Evolutionary conservation across 768 basidiomycete species (phyloP), one percentile per base, ranked within the genome.

Genomic region (Russula earlei): DNA sequence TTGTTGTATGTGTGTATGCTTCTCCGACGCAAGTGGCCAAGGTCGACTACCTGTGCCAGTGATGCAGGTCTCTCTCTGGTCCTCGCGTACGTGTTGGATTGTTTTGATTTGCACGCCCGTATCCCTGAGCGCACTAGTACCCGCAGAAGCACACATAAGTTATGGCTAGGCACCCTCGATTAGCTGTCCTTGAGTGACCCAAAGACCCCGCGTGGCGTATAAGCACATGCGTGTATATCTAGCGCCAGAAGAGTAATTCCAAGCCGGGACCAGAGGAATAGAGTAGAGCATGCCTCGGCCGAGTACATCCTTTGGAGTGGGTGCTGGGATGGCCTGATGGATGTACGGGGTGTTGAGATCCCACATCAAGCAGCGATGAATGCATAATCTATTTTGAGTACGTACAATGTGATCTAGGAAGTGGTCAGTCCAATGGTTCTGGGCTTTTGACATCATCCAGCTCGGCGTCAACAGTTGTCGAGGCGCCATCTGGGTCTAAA

Each of bases 401-500:
- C 34, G 38, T 36, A 49, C 27, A 49, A 9, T 14, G 10, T 40
- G 15, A 29, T 53, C 41, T 58, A 43, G 33, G 17, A n/a, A 10
- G 25, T n/a, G 25, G 20, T 58, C 20, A 58, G 31, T 54, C 57
- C 33, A 37, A 5, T 14, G 25, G 34, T 24, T 44, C 41, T 49
- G 19, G 11, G 19, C 19, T 7, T 12, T 42, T 19, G 27, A n/a
- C 11, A n/a, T 29, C 4, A 19, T 37, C 55, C 15, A 40, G 27
- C 34, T 49, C 29, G 9, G 40, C 7, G 5, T 37, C 34, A 37
- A 33, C 25, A 15, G 11, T n/a, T n/a, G 37, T 53, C 12, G n/a
- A 27, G 5, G n/a, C 51, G 2, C 67, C 70, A 38, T 75, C 75
- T 4, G 67, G 63, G 15, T 72, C 68, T 50, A 75, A 73, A 69